These are phyloP conservation scores for Macroventuria anomochaeta DNA, from an alignment of 2,329 filamentous ascomycete species.

Conservation along the genomic window DNA sequence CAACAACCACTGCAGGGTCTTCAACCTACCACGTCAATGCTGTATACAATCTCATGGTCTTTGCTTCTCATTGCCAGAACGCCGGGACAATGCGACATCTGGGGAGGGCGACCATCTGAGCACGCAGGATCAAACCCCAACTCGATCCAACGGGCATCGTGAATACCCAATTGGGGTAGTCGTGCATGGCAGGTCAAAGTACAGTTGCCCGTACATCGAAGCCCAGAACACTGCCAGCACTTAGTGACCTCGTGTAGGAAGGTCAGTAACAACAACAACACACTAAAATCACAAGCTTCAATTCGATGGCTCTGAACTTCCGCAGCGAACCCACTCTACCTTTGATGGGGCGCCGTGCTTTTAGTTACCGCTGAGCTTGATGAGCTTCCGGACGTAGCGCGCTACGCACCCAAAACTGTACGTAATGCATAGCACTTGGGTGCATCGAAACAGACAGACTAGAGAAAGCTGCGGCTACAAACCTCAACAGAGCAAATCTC, in stretches of 20 bases:
- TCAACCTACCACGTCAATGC: slow-evolving; percentile 1
- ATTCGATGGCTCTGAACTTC: background rate
- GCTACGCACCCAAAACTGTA: slow-evolving; percentile 23
- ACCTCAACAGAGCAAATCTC: slow-evolving; percentile 25
- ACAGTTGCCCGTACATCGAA: too few relatives aligned
- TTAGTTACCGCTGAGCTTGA: slow-evolving; percentile 25
- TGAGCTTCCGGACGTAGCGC: slow-evolving; percentile 22
- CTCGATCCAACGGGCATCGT: slow-evolving; percentile 8
- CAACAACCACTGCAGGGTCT: slow-evolving; percentile 36
- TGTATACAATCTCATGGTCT: slow-evolving; percentile 12
- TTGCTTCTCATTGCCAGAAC: slow-evolving; percentile 11
- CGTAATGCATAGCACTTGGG: slow-evolving; percentile 28
- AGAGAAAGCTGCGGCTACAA: slow-evolving; percentile 16
- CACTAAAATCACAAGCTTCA: slow-evolving; percentile 3
- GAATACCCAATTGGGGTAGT: background rate
- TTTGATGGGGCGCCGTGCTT: slow-evolving; percentile 6
- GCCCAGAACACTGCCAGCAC: slow-evolving; percentile 23
- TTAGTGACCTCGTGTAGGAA: slow-evolving; percentile 19
- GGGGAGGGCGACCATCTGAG: slow-evolving; percentile 5
- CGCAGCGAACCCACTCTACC: slow-evolving; percentile 7
- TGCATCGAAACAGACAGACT: slow-evolving; percentile 24
- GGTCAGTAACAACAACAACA: slow-evolving; percentile 18
- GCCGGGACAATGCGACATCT: slow-evolving; percentile 22
- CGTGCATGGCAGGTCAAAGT: too few relatives aligned
- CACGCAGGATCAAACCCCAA: background rate